Base-by-base conservation (phyloP, 2,329 filamentous ascomycete genomes). In the Fusarium foetens region DNA sequence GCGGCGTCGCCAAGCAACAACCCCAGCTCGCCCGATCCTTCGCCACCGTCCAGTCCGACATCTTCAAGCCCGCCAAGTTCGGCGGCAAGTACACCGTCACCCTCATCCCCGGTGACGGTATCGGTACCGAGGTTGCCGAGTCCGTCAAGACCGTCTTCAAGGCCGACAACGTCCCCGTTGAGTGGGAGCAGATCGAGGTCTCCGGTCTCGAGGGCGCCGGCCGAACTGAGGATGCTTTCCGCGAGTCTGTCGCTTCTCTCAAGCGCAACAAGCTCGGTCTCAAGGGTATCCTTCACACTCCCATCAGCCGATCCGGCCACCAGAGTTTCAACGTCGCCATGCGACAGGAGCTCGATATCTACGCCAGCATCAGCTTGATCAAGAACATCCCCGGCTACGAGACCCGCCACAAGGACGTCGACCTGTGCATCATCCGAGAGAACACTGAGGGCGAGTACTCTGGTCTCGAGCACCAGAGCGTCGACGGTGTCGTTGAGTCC, bases 381-480 rank as follows among this genome's bases (percentile, higher is more conserved):
- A 98, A 98, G 92, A 99, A 99, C 89, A 98, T 99, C 80, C 96
- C 96, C 79, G 96, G 96, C 80, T 98, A 98, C 89, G 86, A 96
- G 86, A 99, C 96, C 73, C 94, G 96, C 83, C 96, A 99, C 90
- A 92, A 97, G 85, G 90, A 96, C 84, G 94, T 99, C 83, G 96
- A 99, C 84, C 91, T 98, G 77, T 97, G 95, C 91, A 98, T 99
- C 85, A 98, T 99, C 86, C 96, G 96, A 86, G 96, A 99, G 89
- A 99, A 99, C 89, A 99, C 96, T 81, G 96, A 99, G 90, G 96
- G 96, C 81, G 96, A 99, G 89, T 99, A 99, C 90, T 98, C 94
- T 75, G 96, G 96, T 71, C 91, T 99, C 71, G 96, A 99, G 90
- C 96, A 99, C 88, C 95, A 98, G 89, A 97, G 94, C 72, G 96